Percentiles rank a stretch among this genome's conserved stretches.
phyloP scores from a whole-genome alignment of 2,329 filamentous ascomycete genomes.

The Diplocarpon mali region DNA sequence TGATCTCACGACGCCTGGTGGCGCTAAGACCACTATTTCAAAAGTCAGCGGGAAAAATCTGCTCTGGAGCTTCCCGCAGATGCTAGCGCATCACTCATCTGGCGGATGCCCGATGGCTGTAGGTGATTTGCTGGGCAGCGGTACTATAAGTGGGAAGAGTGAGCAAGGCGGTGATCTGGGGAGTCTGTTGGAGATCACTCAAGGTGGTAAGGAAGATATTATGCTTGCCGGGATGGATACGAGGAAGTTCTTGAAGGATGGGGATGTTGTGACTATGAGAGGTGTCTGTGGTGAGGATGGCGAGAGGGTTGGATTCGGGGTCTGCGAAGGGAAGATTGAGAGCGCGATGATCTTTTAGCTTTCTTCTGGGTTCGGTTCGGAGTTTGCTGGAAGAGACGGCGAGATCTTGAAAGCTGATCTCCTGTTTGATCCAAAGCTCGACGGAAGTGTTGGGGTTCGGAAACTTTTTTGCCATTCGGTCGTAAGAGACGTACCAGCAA shows the following conservation, averaged over 20 bases:
- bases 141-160: constrained; percentile 60
- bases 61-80: constrained; percentile 74
- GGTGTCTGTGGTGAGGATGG: constrained; percentile 57
- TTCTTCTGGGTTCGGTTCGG: not conserved
- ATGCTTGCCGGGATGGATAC: constrained; percentile 53
- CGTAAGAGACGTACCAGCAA: too few relatives aligned
- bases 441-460: too few relatives aligned
- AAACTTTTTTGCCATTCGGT: too few relatives aligned
- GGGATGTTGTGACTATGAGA: constrained; percentile 55
- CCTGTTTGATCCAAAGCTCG: too few relatives aligned
- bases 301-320: constrained; percentile 64
- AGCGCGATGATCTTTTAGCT: constrained; percentile 11
- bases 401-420: too few relatives aligned
- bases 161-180: constrained; percentile 43
- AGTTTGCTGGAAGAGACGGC: too few relatives aligned
- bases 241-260: constrained; percentile 62
- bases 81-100: constrained; percentile 69
- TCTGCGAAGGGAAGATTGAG: constrained; percentile 53
- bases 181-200: constrained; percentile 61
- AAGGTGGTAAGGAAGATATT: constrained; percentile 55
- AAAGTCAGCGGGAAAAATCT: constrained; percentile 54
- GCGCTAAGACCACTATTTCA: constrained; percentile 45
- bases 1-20: constrained; percentile 43
- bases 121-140: constrained; percentile 67
- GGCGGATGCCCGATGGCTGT: constrained; percentile 64